phyloP scores from a whole-genome alignment of 75 land plant species.

The Pinus tabuliformis region DNA sequence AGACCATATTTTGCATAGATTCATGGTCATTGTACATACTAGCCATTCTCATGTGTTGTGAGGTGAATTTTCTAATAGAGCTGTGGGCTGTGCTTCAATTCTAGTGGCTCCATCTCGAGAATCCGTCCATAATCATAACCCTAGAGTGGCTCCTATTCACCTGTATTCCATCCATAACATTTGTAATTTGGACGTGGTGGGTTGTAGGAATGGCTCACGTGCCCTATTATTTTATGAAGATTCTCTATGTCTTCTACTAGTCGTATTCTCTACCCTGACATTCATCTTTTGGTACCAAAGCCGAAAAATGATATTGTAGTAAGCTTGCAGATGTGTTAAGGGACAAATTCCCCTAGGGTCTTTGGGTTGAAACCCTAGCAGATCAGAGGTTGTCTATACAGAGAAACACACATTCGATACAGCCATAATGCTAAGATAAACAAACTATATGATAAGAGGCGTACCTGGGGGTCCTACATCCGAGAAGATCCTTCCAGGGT shows the following conservation, averaged over 20 bases:
- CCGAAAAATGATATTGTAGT: constrained; percentile 48
- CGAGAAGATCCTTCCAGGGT: no score
- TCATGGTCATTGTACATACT: constrained; percentile 51
- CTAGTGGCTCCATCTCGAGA: constrained; percentile 86
- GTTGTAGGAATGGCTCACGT: constrained; percentile 75
- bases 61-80: constrained; percentile 76
- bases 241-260: constrained; percentile 75
- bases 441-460: no score
- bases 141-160: constrained; percentile 91
- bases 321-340: no score
- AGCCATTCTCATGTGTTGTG: constrained; percentile 56
- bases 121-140: constrained; percentile 63
- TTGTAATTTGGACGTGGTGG: constrained; percentile 81
- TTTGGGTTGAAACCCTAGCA: no score
- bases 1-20: constrained; percentile 27
- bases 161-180: constrained; percentile 63
- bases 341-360: no score
- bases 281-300: constrained; percentile 63
- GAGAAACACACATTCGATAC: no score
- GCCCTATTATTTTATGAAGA: constrained; percentile 68
- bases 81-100: constrained; percentile 94
- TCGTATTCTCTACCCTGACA: constrained; percentile 70
- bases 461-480: no score
- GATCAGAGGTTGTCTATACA: no score
- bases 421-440: no score